Percentiles rank a stretch among this genome's conserved stretches.
These are phyloP conservation scores for Striga asiatica DNA, from an alignment of 257 asterid species.

Conservation along the genomic window DNA sequence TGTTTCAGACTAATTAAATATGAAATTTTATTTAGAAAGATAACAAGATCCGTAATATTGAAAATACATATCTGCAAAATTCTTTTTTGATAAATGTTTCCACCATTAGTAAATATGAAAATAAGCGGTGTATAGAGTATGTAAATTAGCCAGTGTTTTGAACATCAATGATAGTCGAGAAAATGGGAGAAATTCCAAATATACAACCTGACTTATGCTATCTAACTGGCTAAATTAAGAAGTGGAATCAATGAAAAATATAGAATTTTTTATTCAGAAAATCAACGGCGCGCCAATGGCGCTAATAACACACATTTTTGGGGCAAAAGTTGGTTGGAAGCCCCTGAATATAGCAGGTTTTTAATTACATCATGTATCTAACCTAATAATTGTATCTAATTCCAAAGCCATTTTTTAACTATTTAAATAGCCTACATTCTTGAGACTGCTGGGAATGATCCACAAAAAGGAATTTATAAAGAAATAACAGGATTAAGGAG, in stretches of 20 bases:
- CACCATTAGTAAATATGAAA: too few relatives aligned
- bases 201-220: too few relatives aligned
- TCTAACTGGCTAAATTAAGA: too few relatives aligned
- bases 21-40: too few relatives aligned
- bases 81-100: too few relatives aligned
- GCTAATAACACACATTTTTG: not conserved
- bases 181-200: too few relatives aligned
- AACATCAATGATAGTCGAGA: too few relatives aligned
- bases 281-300: conserved; percentile 6
- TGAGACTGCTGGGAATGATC: not conserved
- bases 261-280: not conserved
- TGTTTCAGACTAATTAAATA: too few relatives aligned
- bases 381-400: not conserved
- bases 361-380: not conserved
- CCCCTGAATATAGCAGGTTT: conserved; percentile 11
- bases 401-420: not conserved
- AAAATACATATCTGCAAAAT: too few relatives aligned
- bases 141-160: too few relatives aligned
- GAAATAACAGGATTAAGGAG: not conserved
- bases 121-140: too few relatives aligned
- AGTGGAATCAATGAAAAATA: not conserved
- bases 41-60: too few relatives aligned
- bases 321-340: conserved; percentile 6
- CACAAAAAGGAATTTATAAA: not conserved
- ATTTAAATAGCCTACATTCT: not conserved